Conservation (phyloP, 2,329 filamentous ascomycete species). For the Arthrobotrys iridis region DNA sequence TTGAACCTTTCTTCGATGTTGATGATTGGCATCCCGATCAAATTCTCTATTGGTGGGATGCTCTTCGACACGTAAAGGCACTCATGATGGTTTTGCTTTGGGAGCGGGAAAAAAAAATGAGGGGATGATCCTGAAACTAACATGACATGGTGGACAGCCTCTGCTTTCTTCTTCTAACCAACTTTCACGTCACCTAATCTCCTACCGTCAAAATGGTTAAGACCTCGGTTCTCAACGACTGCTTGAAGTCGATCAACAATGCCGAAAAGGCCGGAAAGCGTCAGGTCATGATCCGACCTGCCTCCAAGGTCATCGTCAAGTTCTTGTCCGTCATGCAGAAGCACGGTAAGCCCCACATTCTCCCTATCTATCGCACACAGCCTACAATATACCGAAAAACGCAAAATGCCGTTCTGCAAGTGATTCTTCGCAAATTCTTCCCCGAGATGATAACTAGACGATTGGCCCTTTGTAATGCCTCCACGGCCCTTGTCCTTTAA, state of each 20-base stretch:
- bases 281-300: slow-evolving; percentile 96
- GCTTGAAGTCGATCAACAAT: slow-evolving; percentile 99
- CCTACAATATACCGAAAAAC: slow-evolving; percentile 10
- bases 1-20: slow-evolving; percentile 55
- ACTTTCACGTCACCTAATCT: slow-evolving; percentile 32
- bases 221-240: slow-evolving; percentile 99
- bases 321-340: slow-evolving; percentile 99
- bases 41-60: slow-evolving; percentile 41
- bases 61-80: slow-evolving; percentile 54
- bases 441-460: slow-evolving; percentile 99
- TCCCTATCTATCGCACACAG: slow-evolving; percentile 7
- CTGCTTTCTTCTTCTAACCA: slow-evolving; percentile 1
- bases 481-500: slow-evolving; percentile 99
- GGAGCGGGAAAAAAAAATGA: slow-evolving; percentile 21
- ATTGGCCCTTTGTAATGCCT: slow-evolving; percentile 75
- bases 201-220: slow-evolving; percentile 90
- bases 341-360: slow-evolving; percentile 79
- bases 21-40: slow-evolving; percentile 50
- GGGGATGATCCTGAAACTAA: slow-evolving; percentile 54
- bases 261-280: slow-evolving; percentile 99
- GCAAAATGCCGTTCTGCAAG: slow-evolving; percentile 37
- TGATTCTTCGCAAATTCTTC: slow-evolving; percentile 13
- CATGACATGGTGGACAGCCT: slow-evolving; percentile 21
- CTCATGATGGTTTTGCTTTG: slow-evolving; percentile 55
- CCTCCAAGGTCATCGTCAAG: slow-evolving; percentile 99